Base-by-base conservation (phyloP, 805 yeast genomes). In the Aciculoconidium aculeatum region DNA sequence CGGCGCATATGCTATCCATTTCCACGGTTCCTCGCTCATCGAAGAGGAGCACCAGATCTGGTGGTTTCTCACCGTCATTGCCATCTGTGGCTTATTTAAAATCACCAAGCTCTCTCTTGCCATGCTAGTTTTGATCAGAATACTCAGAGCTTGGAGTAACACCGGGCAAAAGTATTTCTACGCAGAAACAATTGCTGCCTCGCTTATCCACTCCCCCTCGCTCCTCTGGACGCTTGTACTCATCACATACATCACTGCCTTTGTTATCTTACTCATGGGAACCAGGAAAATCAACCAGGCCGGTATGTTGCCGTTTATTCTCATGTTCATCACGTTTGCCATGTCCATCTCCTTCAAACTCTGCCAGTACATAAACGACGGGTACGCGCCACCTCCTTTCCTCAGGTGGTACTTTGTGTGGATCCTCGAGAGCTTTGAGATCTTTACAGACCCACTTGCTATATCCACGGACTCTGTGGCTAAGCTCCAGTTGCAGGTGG, bases 1-100 rank as follows among this genome's bases (percentile, higher is more conserved):
- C 3, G 20, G 64, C 0, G 10, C 48, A 3, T 64, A 57, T 41
- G 67, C 84, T 0, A 67, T 80, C 40, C 85, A 88, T 58, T 95
- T 88, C 7, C 85, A 94, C 36, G 88, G 95, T 15, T 62, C 69
- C 4, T 61, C 68, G 3, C 65, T 88, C 34, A 81, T 92, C 11
- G 98, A 92, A 47, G 98, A 92, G 52, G 98, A 92, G 49, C 94
- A 92, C 49, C 96, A 88, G 49, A 53, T 88, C 11, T 92, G 98
- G 98, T 92, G 94, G 84, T 82, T 53, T 21, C 44, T 57, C 11
- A 41, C 55, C 3, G 30, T 51, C 1, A 26, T 45, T n/a, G n/a
- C n/a, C 9, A 36, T 36, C 18, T 31, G 44, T 4, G 17, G 41
- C 2, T 25, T 30, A 4, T 30, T 19, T 51, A 11, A 30, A 26